Conservation (phyloP, 306 rosid species). For the Glycine soja region DNA sequence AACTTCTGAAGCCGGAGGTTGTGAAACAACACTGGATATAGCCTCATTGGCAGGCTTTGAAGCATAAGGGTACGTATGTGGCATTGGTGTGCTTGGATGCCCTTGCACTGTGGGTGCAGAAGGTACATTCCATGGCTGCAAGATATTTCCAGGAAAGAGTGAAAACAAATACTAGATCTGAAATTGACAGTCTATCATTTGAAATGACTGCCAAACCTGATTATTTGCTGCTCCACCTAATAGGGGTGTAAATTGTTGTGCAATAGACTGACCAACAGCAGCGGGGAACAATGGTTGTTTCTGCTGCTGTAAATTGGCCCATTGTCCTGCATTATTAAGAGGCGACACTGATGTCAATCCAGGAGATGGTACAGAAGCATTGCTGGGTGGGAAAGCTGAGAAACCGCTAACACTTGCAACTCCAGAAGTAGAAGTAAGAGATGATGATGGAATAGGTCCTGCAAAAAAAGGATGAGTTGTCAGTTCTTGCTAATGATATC, state of each 20-base stretch:
- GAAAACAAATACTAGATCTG: slow-evolving; percentile 24
- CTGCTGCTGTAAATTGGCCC: slow-evolving; percentile 69
- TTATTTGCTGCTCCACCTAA: slow-evolving; percentile 60
- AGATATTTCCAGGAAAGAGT: slow-evolving; percentile 47
- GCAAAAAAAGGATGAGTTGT: slow-evolving; percentile 49
- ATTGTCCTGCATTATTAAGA: slow-evolving; percentile 61
- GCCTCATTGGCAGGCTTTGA: slow-evolving; percentile 52
- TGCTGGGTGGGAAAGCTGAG: slow-evolving; percentile 62
- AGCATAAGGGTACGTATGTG: slow-evolving; percentile 58
- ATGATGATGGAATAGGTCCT: slow-evolving; percentile 53
- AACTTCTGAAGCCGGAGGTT: slow-evolving; percentile 59
- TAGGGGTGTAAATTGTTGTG: slow-evolving; percentile 64
- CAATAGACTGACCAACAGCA: slow-evolving; percentile 53
- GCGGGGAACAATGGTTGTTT: slow-evolving; percentile 59
- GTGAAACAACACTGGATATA: slow-evolving; percentile 52
- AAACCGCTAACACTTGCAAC: slow-evolving; percentile 53
- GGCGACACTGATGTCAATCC: slow-evolving; percentile 51
- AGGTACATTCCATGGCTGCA: slow-evolving; percentile 71
- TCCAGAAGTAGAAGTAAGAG: slow-evolving; percentile 53
- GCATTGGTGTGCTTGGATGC: slow-evolving; percentile 56
- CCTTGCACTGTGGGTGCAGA: slow-evolving; percentile 58
- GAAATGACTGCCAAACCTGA: slow-evolving; percentile 63
- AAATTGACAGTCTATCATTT: slow-evolving; percentile 36
- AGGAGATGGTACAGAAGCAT: slow-evolving; percentile 61
- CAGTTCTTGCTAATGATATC: slow-evolving; percentile 45